Conservation (phyloP, 2,329 filamentous ascomycete genomes). For the Ceratocystis papillata region DNA sequence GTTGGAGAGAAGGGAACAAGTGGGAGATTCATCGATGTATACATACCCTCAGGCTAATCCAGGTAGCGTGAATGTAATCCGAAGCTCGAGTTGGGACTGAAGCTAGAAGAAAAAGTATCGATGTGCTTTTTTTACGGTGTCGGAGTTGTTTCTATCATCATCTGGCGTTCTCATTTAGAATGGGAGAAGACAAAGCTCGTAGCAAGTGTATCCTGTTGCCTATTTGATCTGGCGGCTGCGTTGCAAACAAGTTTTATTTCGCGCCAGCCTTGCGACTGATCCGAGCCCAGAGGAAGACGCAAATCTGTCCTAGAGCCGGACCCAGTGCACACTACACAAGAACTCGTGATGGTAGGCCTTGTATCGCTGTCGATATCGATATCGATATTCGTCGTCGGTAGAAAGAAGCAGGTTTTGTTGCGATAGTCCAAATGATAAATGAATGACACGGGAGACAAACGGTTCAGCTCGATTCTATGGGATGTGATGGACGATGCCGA, state of each 20-base stretch:
- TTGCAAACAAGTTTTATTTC: neutral
- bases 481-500: neutral
- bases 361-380: no score
- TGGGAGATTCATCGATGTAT: neutral
- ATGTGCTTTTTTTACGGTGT: neutral
- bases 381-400: no score
- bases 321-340: no score
- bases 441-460: no score
- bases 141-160: neutral
- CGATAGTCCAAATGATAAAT: no score
- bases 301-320: no score
- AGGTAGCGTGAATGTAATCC: neutral
- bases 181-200: neutral
- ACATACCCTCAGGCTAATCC: neutral
- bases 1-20: neutral
- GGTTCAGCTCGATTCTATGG: no score
- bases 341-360: no score
- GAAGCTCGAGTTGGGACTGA: neutral
- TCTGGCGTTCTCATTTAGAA: constrained; percentile 2
- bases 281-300: no score
- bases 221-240: neutral
- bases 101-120: neutral
- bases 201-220: neutral
- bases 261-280: constrained; percentile 1
- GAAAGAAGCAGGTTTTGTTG: no score